Evolutionary conservation across 2,329 filamentous ascomycete genomes (phyloP), one percentile per base, ranked within the genome.

Genomic region (Fusarium siculi): DNA sequence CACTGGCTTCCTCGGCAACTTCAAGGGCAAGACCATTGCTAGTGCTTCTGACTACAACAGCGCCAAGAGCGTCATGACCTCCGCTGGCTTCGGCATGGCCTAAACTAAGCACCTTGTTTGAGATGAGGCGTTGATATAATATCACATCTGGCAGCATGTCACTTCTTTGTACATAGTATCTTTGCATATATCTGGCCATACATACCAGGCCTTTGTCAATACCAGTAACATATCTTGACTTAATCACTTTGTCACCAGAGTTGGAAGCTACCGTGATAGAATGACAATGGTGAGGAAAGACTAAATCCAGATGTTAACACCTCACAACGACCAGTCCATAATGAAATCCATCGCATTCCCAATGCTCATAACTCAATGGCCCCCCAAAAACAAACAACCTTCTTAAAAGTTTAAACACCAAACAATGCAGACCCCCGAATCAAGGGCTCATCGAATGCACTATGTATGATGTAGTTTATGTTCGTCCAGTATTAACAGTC

Each of bases 1-100:
- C 75, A 84, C 84, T 16, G 79, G 77, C 55, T 86, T 90, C 81
- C 76, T 90, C 53, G 55, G 74, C 63, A 82, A 85, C 75, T 89
- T 90, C 79, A 79, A 81, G 54, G 87, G 87, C 67, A 87, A 88
- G 84, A 87, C 83, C 67, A 78, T 89, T 72, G 88, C 88, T 18
- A 74, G 81, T 63, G 85, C 87, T 19, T 64, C 74, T 19, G 74
- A 81, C 32, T 80, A 80, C 54, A 75, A 74, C 50, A 79, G 79
- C 32, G 83, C 80, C 69, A 78, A 82, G 58, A 81, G 70, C 43
- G 82, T 86, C 55, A 76, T 77, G 21, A 80, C 75, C 64, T 82
- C 79, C 44, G 85, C 86, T 72, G 86, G 87, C 14, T 83, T 87
- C 68, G 86, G 87, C 34, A 83, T 80, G 57, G 77, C 85, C 63